Base-by-base conservation (phyloP, 1,284 basidiomycete species). In the Vanrija sp. region DNA sequence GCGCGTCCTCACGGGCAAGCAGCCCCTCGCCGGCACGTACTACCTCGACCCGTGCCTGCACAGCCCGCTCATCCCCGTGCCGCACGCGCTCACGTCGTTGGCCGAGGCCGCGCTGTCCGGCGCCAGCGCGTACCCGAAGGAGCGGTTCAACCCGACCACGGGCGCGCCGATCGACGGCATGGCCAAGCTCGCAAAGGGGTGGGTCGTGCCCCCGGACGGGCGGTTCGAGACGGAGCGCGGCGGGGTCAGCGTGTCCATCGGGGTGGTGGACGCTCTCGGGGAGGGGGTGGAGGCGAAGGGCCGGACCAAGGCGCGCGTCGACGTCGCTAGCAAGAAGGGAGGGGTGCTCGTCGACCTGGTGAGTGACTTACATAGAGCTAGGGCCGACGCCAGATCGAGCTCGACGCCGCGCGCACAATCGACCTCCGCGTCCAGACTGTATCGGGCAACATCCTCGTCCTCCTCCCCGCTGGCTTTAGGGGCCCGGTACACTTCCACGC, bases 141-240 rank as follows among this genome's bases (percentile, higher is more conserved):
- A 44, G 10, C 31, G 42, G 19, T 68, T 63, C 51, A 65, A 65
- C 47, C 44, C 53, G 39, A 67, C 65, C 16, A 67, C 63, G 0
- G 67, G 68, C 12, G 67, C 68, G 41, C 68, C 67, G 22, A 67
- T 73, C n/a, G 67, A 67, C 46, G 71, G 69, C 16, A 45, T 72
- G 38, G 69, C 69, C 3, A 60, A 56, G 27, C 47, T 64, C 15
- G 66, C 68, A 0, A 67, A 68, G 45, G 54, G 58, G 3, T 69
- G 66, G 62, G 56, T 66, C 9, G 53, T 71, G 8, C 58, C 56
- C 4, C 62, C 70, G 5, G 72, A 74, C 49, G 71, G 59, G 7
- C 56, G 54, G 48, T 69, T 72, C 45, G 41, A 49, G n/a, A 57
- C 45, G 16, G 68, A 72, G 47, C 50, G 65, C 23, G 71, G 72